Conservation (phyloP, 1,139 yeast genomes). For the Yamadazyma sp. region DNA sequence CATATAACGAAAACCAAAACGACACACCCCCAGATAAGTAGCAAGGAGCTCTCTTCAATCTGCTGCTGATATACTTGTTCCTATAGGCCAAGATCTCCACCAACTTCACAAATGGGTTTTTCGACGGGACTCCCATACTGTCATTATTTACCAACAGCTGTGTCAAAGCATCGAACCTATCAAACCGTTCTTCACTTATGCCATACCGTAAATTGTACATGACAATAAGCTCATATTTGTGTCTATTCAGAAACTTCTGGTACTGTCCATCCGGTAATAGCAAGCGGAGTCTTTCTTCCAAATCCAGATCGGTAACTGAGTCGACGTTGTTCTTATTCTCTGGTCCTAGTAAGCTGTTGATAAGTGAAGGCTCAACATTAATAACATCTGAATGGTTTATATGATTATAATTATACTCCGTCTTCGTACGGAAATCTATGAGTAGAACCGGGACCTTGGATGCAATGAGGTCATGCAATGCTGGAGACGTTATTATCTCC, state of each 20-base stretch:
- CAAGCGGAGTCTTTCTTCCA: constrained; percentile 57
- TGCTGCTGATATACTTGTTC: constrained; percentile 38
- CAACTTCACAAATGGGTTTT: constrained; percentile 45
- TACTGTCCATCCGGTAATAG: constrained; percentile 57
- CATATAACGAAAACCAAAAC: constrained; percentile 35
- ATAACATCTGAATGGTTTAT: constrained; percentile 55
- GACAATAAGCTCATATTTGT: constrained; percentile 59
- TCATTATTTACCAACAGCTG: constrained; percentile 19
- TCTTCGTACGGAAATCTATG: constrained; percentile 65
- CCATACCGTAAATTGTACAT: constrained; percentile 53
- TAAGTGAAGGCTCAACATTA: constrained; percentile 69
- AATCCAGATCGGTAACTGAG: constrained; percentile 52
- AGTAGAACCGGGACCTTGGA: constrained; percentile 35
- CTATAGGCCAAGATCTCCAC: constrained; percentile 52
- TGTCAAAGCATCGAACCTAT: constrained; percentile 29
- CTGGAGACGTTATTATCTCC: constrained; percentile 27
- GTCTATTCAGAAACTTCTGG: constrained; percentile 49
- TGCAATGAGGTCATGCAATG: constrained; percentile 22
- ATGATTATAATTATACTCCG: constrained; percentile 59
- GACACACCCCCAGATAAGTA: constrained; percentile 44
- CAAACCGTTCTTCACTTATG: constrained; percentile 15
- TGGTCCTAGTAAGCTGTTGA: constrained; percentile 19
- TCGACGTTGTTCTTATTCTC: constrained; percentile 26
- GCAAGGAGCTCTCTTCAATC: constrained; percentile 33
- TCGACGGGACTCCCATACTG: constrained; percentile 31